A percentile compares a stretch with the other conserved stretches of the same genome.
These are phyloP conservation scores for Plasmodium malariae DNA, from an alignment of 169 alveolate species.

Conservation along the genomic window DNA sequence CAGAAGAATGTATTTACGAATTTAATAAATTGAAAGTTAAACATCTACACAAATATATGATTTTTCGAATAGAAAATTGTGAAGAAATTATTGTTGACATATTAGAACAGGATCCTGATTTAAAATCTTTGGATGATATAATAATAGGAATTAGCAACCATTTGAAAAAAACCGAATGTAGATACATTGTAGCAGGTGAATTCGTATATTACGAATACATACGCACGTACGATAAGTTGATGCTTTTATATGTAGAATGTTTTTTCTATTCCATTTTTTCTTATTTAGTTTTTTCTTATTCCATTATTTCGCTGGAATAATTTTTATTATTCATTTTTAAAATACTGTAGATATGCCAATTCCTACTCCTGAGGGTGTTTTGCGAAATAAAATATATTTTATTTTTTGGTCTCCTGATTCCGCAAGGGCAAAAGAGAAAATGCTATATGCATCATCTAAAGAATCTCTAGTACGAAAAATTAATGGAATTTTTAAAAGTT, in stretches of 20 bases:
- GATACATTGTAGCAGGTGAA: conserved; percentile 75
- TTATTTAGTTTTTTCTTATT: not conserved
- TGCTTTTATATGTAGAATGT: no score
- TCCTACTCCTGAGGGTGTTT: conserved; percentile 73
- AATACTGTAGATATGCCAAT: conserved; percentile 59
- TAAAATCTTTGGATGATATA: conserved; percentile 45
- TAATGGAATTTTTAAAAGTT: conserved; percentile 71
- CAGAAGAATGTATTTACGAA: conserved; percentile 73
- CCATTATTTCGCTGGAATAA: not conserved
- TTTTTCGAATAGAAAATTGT: conserved; percentile 57
- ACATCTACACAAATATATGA: conserved; percentile 67
- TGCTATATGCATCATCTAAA: conserved; percentile 74
- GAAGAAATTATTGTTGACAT: conserved; percentile 65
- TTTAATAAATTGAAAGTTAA: conserved; percentile 67
- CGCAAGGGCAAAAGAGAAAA: conserved; percentile 69
- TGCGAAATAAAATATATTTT: conserved; percentile 68
- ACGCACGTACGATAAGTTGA: no score
- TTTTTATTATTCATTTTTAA: not conserved
- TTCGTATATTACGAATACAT: no score
- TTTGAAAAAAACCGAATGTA: conserved; percentile 66
- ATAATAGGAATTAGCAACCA: conserved; percentile 46
- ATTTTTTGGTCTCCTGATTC: conserved; percentile 75
- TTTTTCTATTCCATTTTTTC: no score
- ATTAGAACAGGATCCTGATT: conserved; percentile 48
- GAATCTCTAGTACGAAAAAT: conserved; percentile 70